Base-by-base conservation (phyloP, 2,329 filamentous ascomycete genomes). In the Tolypocladium ophioglossoides region DNA sequence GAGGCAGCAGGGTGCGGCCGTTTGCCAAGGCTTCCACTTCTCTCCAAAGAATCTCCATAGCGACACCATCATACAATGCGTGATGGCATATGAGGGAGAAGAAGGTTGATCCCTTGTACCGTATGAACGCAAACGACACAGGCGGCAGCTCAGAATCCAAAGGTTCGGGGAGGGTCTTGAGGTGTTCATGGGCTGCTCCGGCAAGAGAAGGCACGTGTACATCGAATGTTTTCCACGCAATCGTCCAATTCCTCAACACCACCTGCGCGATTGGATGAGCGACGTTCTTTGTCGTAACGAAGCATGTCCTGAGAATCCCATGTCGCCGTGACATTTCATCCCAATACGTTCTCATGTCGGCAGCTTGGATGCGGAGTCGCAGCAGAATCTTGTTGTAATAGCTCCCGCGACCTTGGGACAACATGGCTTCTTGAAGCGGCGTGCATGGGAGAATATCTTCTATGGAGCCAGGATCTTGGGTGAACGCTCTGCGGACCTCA, bases 361-460 rank as follows among this genome's bases (percentile, higher is more conserved):
- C 60, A 0, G 79, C 55, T 37, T 83, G 68, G 1, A 76, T 73
- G 5, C 68, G 70, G 8, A 95, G 64, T 7, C 77, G 74, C 57
- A 95, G 79, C 0, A 85, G 68, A 54, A 89, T 82, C 50, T 80
- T 80, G 65, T 95, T 96, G 62, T 79, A 83, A 65, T 96, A 96
- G 2, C 83, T 75, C 1, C 70, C 69, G 12, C 72, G 66, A 1
- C 68, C 68, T 57, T 73, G 62, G 10, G 82, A 79, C 0, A 96
- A 74, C 90, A 96, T 96, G 1, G 86, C 87, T 71, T 95, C 87
- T 66, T 96, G 91, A 0, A 96, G 72, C 1, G 91, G 87, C 1
- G 90, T 95, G 64, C 91, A 96, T 1, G 91, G 91, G 6, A 91
- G 70, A 10, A 95, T 75, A 1, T 72, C 74, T 34, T 78, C 69